Evolutionary conservation across 768 basidiomycete genomes (phyloP).

Genomic region (Agaricus sinodeliciosus): DNA sequence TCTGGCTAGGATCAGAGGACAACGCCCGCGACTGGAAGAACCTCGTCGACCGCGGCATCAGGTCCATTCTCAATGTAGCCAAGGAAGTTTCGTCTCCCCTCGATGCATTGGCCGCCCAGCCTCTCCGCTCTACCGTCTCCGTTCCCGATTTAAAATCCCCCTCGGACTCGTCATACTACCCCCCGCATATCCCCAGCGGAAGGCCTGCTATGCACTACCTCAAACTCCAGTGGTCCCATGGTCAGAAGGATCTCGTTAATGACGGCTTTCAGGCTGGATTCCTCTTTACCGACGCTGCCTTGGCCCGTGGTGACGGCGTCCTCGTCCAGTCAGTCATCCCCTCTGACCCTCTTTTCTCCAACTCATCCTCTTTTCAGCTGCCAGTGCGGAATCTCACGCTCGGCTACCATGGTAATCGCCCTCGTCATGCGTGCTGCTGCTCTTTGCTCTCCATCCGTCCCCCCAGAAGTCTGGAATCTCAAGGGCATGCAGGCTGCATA

Average conservation of each 20-base stretch:
- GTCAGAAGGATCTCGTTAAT: constrained; percentile 82
- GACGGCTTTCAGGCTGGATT: constrained; percentile 77
- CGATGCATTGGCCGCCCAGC: constrained; percentile 38
- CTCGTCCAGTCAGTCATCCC: constrained; percentile 68
- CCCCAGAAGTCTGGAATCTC: constrained; percentile 70
- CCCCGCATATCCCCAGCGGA: constrained; percentile 59
- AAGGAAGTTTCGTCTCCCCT: constrained; percentile 82
- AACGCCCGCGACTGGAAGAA: constrained; percentile 79
- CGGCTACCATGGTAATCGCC: constrained; percentile 85
- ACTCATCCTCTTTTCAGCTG: constrained; percentile 45
- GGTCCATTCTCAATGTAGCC: constrained; percentile 84
- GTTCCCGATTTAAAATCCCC: constrained; percentile 49
- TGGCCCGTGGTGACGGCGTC: constrained; percentile 71
- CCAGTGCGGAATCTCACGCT: constrained; percentile 90
- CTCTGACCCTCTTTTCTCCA: constrained; percentile 13
- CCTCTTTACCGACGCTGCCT: constrained; percentile 72
- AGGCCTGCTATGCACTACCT: constrained; percentile 82
- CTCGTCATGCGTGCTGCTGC: constrained; percentile 92
- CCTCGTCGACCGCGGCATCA: constrained; percentile 67
- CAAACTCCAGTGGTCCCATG: constrained; percentile 89
- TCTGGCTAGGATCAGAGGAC: constrained; percentile 91
- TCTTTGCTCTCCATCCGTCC: constrained; percentile 54
- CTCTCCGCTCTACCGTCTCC: constrained; percentile 58
- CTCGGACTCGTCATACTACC: constrained; percentile 48
- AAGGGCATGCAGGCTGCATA: constrained; percentile 90